These are phyloP conservation scores for Acorus gramineus DNA, from an alignment of 106 monocot genomes.

Conservation along the genomic window DNA sequence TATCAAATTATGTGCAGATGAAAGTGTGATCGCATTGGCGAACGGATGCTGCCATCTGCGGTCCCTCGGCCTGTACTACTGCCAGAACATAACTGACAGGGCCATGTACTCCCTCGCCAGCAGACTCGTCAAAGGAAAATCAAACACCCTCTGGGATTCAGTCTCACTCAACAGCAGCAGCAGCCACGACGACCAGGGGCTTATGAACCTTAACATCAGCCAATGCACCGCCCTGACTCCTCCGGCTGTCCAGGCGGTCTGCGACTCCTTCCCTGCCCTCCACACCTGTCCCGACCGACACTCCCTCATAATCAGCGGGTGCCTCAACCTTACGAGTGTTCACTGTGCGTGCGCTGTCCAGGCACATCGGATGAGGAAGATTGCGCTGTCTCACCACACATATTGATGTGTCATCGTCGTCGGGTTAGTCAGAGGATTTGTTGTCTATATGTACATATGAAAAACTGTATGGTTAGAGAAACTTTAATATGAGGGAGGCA, in stretches of 20 bases:
- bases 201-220: conserved; percentile 82
- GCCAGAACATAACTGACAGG: conserved; percentile 91
- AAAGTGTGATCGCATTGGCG: conserved; percentile 86
- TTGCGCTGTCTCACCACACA: conserved; percentile 22
- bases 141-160: conserved; percentile 2
- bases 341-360: conserved; percentile 77
- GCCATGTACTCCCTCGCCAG: conserved; percentile 92
- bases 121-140: conserved; percentile 35
- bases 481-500: too few relatives aligned
- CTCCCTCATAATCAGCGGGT: conserved; percentile 89
- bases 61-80: conserved; percentile 79
- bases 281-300: conserved; percentile 81
- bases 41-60: conserved; percentile 53
- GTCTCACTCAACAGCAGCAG: background rate
- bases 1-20: conserved; percentile 39
- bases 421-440: background rate
- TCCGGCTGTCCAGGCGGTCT: conserved; percentile 79
- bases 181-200: conserved; percentile 31
- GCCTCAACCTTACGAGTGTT: conserved; percentile 85
- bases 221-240: conserved; percentile 98
- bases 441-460: too few relatives aligned
- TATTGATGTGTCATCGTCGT: conserved; percentile 20
- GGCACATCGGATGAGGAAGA: conserved; percentile 19
- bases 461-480: too few relatives aligned
- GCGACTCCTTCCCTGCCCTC: conserved; percentile 80